Evolutionary conservation across 768 basidiomycete genomes (phyloP), one percentile per base, ranked within the genome.

Genomic region (Coprinopsis sp.): DNA sequence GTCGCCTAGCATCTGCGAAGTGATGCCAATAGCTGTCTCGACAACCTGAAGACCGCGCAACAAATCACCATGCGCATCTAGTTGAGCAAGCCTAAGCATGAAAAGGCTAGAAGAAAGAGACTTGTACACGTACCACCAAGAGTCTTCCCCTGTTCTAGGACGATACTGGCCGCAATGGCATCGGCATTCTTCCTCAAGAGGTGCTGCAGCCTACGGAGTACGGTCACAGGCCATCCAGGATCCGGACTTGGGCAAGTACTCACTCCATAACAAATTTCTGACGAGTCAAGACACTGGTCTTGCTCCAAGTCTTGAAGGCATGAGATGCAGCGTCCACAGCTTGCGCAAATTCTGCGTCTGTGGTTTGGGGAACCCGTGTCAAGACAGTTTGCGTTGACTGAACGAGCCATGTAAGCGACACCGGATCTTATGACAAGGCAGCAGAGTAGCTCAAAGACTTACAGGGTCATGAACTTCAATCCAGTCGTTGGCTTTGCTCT

Each of bases 91-190:
- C 21, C 38, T 34, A 21, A 36, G n/a, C 30, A 23, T 49, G 16
- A 40, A 43, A n/a, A n/a, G n/a, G 25, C 24, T 30, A 18, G 33
- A 36, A 25, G 19, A 33, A 33, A 10, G 27, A 12, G 28, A 30
- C 25, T 46, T 23, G 40, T 23, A 36, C n/a, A 51, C 66, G 13
- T 54, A 87, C 87, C 87, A 52, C 87, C 80, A 33, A 89, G 66
- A 0, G 95, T 99, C 70, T 97, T 97, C 13, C 95, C 95, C 66
- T 98, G 95, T 62, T 97, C 94, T 18, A 97, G 68, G 21, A 94
- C 91, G 46, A 97, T 97, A 55, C 85, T 91, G 33, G 72, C 75
- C 1, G 93, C 94, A 45, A 99, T 76, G 40, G 84, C 85, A 56
- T 91, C 91, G 6, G 84, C 77, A 62, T 97, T 82, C 61, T 89